phyloP scores from a whole-genome alignment of 2,329 filamentous ascomycete genomes.

The Orbilia quercus region DNA sequence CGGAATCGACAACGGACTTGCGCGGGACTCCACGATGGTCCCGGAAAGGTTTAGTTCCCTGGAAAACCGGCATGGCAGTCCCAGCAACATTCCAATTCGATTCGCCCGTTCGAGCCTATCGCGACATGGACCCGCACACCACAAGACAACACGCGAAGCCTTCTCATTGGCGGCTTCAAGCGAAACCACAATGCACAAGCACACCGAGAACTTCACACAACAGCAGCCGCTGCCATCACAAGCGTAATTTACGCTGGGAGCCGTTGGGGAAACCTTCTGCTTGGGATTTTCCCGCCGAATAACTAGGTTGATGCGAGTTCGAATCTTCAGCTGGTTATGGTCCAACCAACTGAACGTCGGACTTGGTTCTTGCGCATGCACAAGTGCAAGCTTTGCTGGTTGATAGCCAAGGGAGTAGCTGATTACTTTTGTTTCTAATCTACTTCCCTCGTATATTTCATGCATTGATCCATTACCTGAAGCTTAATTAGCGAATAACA shows the following conservation, averaged over 20 bases:
- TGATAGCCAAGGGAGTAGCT: too few species aligned
- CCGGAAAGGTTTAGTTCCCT: conserved; percentile 36
- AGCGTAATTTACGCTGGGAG: conserved; percentile 6
- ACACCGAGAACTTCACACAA: conserved; percentile 36
- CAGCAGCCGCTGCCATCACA: conserved; percentile 48
- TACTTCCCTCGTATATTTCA: too few species aligned
- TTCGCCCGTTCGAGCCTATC: conserved; percentile 34
- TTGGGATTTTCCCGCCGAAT: too few species aligned
- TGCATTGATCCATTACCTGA: too few species aligned
- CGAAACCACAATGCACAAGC: conserved; percentile 39
- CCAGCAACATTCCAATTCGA: conserved; percentile 7
- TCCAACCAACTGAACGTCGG: too few species aligned
- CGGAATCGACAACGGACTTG: neutral
- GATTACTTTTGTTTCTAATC: too few species aligned
- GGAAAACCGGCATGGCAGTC: conserved; percentile 31
- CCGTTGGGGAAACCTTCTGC: neutral
- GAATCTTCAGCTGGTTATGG: too few species aligned
- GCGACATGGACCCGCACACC: conserved; percentile 33
- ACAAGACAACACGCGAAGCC: conserved; percentile 29
- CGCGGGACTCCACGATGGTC: conserved; percentile 8
- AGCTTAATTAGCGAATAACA: too few species aligned
- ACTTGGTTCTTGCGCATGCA: too few species aligned
- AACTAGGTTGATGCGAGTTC: too few species aligned
- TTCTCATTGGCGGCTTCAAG: conserved; percentile 41
- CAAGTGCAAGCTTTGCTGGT: too few species aligned